These are phyloP conservation scores for Ramalina peruviana DNA, from an alignment of 495 filamentous ascomycete species.

Conservation along the genomic window DNA sequence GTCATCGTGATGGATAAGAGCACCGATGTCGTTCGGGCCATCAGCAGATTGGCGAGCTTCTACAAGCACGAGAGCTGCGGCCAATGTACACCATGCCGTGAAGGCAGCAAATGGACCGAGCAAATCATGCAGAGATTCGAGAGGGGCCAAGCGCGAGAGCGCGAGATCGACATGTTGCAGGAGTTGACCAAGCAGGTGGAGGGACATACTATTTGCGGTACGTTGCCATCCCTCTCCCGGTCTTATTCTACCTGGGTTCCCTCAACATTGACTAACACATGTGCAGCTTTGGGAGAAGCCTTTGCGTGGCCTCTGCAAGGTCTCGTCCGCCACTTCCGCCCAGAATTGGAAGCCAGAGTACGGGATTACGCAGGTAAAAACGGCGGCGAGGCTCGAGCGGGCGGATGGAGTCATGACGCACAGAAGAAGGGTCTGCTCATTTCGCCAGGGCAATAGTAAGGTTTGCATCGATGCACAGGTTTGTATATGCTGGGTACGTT, in stretches of 20 bases:
- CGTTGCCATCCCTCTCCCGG: conserved; percentile 10
- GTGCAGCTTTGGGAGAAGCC: conserved; percentile 73
- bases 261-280: not conserved
- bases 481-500: too few species aligned
- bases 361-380: conserved; percentile 53
- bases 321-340: conserved; percentile 92
- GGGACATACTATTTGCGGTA: conserved; percentile 94
- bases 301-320: conserved; percentile 98
- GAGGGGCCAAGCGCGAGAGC: conserved; percentile 68
- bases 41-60: conserved; percentile 84
- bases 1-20: conserved; percentile 99
- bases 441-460: conserved; percentile 64
- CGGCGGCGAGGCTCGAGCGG: conserved; percentile 61
- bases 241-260: not conserved
- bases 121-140: conserved; percentile 97
- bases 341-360: conserved; percentile 84
- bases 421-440: conserved; percentile 67
- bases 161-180: conserved; percentile 99
- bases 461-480: too few species aligned
- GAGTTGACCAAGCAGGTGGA: conserved; percentile 98
- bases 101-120: conserved; percentile 94
- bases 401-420: conserved; percentile 74
- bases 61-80: conserved; percentile 98
- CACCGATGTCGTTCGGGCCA: conserved; percentile 85
- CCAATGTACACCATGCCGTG: conserved; percentile 95